Conservation (phyloP, 2,329 filamentous ascomycete genomes). For the Chaetomiaceae sp. region DNA sequence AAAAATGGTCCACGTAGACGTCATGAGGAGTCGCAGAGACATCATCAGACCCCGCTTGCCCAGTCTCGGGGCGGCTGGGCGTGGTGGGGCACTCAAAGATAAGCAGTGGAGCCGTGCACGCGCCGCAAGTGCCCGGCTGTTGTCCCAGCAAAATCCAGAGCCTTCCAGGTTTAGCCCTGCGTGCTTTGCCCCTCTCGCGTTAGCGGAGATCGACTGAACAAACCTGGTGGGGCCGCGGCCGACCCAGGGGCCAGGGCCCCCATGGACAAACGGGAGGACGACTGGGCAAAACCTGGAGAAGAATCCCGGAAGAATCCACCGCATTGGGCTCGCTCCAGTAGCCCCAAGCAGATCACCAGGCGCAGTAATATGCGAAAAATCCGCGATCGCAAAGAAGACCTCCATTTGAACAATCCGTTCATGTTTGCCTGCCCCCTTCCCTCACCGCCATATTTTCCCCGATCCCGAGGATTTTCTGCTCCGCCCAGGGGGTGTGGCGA, state of each 20-base stretch:
- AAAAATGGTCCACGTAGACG: constrained; percentile 5
- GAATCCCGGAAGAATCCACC: background rate
- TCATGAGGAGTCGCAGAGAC: background rate
- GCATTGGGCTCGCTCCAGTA: background rate
- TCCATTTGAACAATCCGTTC: background rate
- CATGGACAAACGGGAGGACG: background rate
- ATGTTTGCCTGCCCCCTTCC: background rate
- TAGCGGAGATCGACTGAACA: background rate
- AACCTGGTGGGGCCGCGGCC: background rate
- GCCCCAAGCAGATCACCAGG: constrained; percentile 4
- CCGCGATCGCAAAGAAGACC: background rate
- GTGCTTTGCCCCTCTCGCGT: background rate
- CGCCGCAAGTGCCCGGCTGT: background rate
- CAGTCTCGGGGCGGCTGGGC: background rate
- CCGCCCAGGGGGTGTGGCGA: constrained; percentile 1
- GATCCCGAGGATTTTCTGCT: background rate
- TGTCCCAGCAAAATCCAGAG: no score
- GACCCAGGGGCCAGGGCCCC: no score
- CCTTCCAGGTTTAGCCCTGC: background rate
- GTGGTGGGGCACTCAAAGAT: background rate
- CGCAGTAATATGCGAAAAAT: background rate
- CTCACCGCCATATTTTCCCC: background rate
- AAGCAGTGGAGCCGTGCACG: background rate
- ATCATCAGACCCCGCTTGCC: constrained; percentile 1
- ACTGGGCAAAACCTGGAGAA: background rate